phyloP scores from a whole-genome alignment of 768 basidiomycete genomes.

The Porphyrellus cyaneotinctus region DNA sequence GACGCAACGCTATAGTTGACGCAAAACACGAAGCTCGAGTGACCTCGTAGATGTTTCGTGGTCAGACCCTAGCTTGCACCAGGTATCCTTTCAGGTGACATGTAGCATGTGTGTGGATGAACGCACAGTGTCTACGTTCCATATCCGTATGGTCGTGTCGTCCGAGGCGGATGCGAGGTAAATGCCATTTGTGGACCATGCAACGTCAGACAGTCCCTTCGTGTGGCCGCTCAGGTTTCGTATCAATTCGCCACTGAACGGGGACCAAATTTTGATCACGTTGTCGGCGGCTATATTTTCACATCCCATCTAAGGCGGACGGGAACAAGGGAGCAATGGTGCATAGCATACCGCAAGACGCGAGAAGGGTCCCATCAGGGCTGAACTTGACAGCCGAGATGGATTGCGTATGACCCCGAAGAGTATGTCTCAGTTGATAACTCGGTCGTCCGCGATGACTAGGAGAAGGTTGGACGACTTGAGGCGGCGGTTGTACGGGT shows the following conservation, averaged over 20 bases:
- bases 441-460: slow-evolving; percentile 46
- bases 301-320: not conserved
- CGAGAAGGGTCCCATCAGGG: slow-evolving; percentile 78
- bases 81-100: not conserved
- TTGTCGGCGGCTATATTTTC: slow-evolving; percentile 70
- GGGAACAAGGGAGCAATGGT: not conserved
- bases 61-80: slow-evolving; percentile 53
- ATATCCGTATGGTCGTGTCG: slow-evolving; percentile 84
- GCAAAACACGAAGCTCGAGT: slow-evolving; percentile 87
- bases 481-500: slow-evolving; percentile 29
- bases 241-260: slow-evolving; percentile 72
- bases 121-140: slow-evolving; percentile 79
- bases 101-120: slow-evolving; percentile 4
- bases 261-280: slow-evolving; percentile 78
- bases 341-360: slow-evolving; percentile 80
- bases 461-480: slow-evolving; percentile 36
- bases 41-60: slow-evolving; percentile 70
- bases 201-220: slow-evolving; percentile 82
- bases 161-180: slow-evolving; percentile 91
- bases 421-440: slow-evolving; percentile 62
- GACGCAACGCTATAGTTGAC: slow-evolving; percentile 87
- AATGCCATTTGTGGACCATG: slow-evolving; percentile 81
- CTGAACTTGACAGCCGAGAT: slow-evolving; percentile 92
- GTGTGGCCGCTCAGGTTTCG: slow-evolving; percentile 73
- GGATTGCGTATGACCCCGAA: slow-evolving; percentile 75